Evolutionary conservation across 768 basidiomycete species (phyloP), one percentile per base, ranked within the genome.

Genomic region (Pisolithus sp.): DNA sequence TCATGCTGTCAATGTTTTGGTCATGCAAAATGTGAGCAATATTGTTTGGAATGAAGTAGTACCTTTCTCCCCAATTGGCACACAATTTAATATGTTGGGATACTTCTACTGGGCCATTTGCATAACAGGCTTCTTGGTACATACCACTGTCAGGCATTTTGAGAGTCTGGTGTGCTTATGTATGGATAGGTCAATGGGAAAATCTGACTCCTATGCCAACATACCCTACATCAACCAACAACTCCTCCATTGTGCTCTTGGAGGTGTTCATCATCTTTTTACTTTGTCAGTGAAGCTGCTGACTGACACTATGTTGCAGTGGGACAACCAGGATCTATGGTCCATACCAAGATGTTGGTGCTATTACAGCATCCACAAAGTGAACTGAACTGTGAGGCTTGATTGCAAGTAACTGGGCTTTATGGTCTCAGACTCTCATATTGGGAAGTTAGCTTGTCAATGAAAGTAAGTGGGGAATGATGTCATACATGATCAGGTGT

Each of bases 31-130:
- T 62, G 62, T 72, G 2, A 81, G 74, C 51, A 59, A 74, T 17
- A 82, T 91, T 26, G 75, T 73, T 46, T 91, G 89, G 89, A 85
- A 84, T 55, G 76, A 80, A 39, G 85, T 91, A 2, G 79, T 82
- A 15, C 77, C 88, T 12, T 91, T 91, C 59, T 72, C 81, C 20
- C 89, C 88, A 4, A 70, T 86, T 51, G 76, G 71, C 6, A 64
- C 71, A 5, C 77, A 79, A 56, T 77, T 69, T 54, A 83, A 80
- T 54, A 63, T 73, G 13, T 82, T 89, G 4, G 84, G 83, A 56
- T 90, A 90, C 57, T 69, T 91, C 42, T 81, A 84, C 53, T 91
- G 89, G 89, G 78, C 79, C 0, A 80, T 89, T 53, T 79, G 78
- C 3, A 61, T 90, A 38, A 66, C 75, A 2, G 68, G 68, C 21